These are phyloP conservation scores for Firmiana major DNA, from an alignment of 345 rosid species.

Conservation along the genomic window DNA sequence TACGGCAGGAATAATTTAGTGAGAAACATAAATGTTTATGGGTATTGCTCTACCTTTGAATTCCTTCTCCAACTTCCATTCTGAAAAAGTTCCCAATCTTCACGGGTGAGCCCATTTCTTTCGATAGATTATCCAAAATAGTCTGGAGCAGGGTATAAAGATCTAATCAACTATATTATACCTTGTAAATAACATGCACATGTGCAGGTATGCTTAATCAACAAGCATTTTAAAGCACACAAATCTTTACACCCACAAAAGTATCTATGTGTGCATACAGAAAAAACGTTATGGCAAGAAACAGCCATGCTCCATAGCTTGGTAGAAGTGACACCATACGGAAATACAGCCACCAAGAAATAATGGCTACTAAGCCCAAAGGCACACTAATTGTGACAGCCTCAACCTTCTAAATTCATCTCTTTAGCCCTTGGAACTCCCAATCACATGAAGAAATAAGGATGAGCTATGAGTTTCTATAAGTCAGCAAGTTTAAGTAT, in stretches of 20 bases:
- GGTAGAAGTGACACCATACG: not conserved
- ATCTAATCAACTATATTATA: conserved; percentile 3
- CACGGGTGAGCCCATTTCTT: conserved; percentile 78
- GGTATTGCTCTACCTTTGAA: conserved; percentile 55
- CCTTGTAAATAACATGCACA: not conserved
- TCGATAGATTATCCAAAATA: conserved; percentile 57
- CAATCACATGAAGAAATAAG: not conserved
- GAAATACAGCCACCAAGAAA: not conserved
- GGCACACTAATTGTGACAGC: not conserved
- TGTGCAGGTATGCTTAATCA: not conserved
- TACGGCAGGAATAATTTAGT: not conserved
- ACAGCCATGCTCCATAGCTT: not conserved
- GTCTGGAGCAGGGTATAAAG: conserved; percentile 37
- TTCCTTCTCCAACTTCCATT: conserved; percentile 98
- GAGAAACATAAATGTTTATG: not conserved
- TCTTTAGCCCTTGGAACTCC: conserved; percentile 1
- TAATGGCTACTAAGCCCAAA: not conserved
- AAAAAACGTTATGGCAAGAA: not conserved
- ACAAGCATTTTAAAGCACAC: not conserved
- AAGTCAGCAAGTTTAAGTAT: not conserved
- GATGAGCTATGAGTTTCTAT: not conserved
- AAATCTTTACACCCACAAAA: not conserved
- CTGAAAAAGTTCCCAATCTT: conserved; percentile 74
- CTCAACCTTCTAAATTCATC: not conserved
- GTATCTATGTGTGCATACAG: not conserved